phyloP scores from a whole-genome alignment of 228 moss, liverwort and hornwort genomes.

The Sphagnum fallax region DNA sequence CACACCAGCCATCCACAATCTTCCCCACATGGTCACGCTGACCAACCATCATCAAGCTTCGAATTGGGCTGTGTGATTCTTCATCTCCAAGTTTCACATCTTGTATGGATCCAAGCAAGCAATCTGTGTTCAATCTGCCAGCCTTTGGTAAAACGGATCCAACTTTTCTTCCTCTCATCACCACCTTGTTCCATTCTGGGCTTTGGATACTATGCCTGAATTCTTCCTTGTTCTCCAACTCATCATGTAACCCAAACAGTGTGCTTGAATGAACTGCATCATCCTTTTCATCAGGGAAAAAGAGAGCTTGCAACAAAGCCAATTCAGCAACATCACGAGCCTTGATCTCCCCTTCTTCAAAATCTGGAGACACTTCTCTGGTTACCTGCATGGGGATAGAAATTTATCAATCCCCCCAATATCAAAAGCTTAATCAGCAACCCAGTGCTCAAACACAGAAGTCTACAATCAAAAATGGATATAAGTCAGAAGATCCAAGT shows the following conservation, averaged over 20 bases:
- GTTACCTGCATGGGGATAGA: neutral
- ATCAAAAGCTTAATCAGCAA: too few species aligned
- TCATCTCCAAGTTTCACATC: neutral
- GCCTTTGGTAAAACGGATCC: too few species aligned
- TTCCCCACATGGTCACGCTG: neutral
- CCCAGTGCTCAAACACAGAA: too few species aligned
- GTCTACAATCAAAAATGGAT: too few species aligned
- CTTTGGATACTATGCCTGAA: neutral
- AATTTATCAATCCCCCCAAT: neutral
- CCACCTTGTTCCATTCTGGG: neutral
- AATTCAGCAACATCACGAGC: slow-evolving; percentile 30
- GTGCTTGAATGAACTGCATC: neutral
- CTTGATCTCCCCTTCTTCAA: slow-evolving; percentile 11
- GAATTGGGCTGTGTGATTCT: neutral
- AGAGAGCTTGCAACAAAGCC: slow-evolving; percentile 30
- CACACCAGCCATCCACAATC: slow-evolving; percentile 3
- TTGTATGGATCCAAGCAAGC: too few species aligned
- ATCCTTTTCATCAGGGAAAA: slow-evolving; percentile 6
- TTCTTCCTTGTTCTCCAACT: neutral
- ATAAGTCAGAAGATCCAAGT: too few species aligned
- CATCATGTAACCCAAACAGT: neutral
- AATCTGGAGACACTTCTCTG: slow-evolving; percentile 1
- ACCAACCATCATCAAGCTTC: neutral
- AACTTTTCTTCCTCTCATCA: neutral
- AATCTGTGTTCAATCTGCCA: too few species aligned